phyloP scores from a whole-genome alignment of 352 stramenopile species.

The Pythium vanterpoolii region DNA sequence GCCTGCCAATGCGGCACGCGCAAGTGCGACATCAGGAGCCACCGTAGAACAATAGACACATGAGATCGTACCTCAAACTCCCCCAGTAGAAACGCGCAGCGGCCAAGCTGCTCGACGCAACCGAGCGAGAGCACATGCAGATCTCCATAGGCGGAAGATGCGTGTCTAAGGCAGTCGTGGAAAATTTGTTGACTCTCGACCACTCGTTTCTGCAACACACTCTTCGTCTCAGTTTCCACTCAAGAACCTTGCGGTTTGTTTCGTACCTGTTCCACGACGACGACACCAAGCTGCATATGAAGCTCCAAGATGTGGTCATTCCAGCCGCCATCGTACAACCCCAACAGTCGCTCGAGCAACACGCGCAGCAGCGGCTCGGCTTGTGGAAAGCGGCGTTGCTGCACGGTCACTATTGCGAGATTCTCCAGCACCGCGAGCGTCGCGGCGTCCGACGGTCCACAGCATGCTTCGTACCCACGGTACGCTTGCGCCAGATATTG shows the following conservation, averaged over 20 bases:
- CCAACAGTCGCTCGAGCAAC: constrained; percentile 26
- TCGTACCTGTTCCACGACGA: constrained; percentile 43
- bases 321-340: constrained; percentile 42
- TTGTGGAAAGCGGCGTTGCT: neutral
- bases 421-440: constrained; percentile 43
- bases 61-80: constrained; percentile 38
- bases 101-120: constrained; percentile 48
- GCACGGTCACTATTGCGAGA: constrained; percentile 32
- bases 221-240: neutral
- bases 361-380: constrained; percentile 32
- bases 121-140: constrained; percentile 20
- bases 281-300: constrained; percentile 27
- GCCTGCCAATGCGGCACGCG: constrained; percentile 18
- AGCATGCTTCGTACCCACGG: constrained; percentile 17
- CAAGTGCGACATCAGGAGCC: neutral
- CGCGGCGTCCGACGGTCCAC: neutral
- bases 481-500: constrained; percentile 37
- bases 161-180: constrained; percentile 29
- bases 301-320: constrained; percentile 51
- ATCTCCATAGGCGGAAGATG: constrained; percentile 24
- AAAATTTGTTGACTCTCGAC: constrained; percentile 36
- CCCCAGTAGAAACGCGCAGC: constrained; percentile 51
- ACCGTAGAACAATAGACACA: neutral
- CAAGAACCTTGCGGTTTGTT: neutral
- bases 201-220: constrained; percentile 34